phyloP scores from a whole-genome alignment of 2,329 filamentous ascomycete species.

The Coniochaeta prunicola region DNA sequence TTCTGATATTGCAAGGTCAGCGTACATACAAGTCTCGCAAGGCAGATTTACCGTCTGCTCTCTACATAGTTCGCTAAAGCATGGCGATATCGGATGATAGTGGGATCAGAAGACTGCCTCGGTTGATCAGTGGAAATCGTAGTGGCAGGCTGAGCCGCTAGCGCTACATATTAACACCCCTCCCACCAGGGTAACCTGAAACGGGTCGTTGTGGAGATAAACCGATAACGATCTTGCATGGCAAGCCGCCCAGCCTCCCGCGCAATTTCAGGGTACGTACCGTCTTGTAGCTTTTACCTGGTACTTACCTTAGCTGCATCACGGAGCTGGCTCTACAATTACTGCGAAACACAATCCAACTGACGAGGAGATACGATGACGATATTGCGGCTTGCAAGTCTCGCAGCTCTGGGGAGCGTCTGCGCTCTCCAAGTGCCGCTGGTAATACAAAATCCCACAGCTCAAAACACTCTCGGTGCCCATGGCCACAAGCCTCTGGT shows the following conservation, averaged over 20 bases:
- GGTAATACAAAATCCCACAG: neutral
- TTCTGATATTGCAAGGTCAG: too few relatives aligned
- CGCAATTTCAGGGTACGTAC: neutral
- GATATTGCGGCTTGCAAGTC: neutral
- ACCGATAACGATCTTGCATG: neutral
- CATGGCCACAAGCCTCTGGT: slow-evolving; percentile 32
- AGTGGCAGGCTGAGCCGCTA: too few relatives aligned
- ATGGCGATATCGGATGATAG: too few relatives aligned
- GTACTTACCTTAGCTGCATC: too few relatives aligned
- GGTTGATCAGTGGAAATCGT: too few relatives aligned
- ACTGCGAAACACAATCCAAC: neutral
- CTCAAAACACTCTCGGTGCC: neutral
- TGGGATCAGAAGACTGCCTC: too few relatives aligned
- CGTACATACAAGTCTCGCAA: too few relatives aligned
- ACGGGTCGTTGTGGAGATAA: neutral
- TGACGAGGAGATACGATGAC: neutral
- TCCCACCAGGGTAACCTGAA: neutral
- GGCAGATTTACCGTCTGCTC: too few relatives aligned
- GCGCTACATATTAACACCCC: too few relatives aligned
- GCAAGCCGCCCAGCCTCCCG: neutral
- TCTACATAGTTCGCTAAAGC: too few relatives aligned
- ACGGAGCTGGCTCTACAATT: too few relatives aligned
- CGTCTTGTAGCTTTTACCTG: neutral
- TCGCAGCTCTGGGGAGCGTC: neutral
- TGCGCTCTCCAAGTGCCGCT: neutral